Evolutionary conservation across 257 asterid genomes (phyloP).

Genomic region (Solanum chmielewskii): DNA sequence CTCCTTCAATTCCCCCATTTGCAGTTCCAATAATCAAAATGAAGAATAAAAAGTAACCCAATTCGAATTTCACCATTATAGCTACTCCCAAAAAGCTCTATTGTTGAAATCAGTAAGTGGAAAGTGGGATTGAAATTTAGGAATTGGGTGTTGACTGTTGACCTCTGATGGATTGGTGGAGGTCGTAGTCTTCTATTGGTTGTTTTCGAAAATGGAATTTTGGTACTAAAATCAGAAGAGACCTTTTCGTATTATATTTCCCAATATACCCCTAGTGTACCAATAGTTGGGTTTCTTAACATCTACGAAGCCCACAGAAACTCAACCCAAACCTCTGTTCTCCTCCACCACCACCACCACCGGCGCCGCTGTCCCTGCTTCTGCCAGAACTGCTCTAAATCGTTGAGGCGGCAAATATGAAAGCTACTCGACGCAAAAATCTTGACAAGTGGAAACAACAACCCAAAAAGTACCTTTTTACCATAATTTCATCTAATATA

Average conservation of each 20-base stretch:
- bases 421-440: background rate
- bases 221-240: background rate
- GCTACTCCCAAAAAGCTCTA: background rate
- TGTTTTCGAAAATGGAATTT: background rate
- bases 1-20: constrained; percentile 17
- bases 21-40: background rate
- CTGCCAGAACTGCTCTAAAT: background rate
- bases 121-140: background rate
- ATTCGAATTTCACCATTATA: background rate
- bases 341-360: background rate
- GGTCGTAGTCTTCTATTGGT: background rate
- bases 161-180: background rate
- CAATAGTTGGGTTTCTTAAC: background rate
- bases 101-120: background rate
- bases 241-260: background rate
- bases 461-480: background rate
- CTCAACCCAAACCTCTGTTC: background rate
- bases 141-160: background rate
- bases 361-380: background rate
- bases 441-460: background rate
- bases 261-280: background rate
- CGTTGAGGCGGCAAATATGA: background rate
- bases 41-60: background rate
- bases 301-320: too few species aligned
- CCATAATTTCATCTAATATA: background rate